These are phyloP conservation scores for Euptelea pleiosperma DNA, from an alignment of 164 flowering plant genomes.

Conservation along the genomic window DNA sequence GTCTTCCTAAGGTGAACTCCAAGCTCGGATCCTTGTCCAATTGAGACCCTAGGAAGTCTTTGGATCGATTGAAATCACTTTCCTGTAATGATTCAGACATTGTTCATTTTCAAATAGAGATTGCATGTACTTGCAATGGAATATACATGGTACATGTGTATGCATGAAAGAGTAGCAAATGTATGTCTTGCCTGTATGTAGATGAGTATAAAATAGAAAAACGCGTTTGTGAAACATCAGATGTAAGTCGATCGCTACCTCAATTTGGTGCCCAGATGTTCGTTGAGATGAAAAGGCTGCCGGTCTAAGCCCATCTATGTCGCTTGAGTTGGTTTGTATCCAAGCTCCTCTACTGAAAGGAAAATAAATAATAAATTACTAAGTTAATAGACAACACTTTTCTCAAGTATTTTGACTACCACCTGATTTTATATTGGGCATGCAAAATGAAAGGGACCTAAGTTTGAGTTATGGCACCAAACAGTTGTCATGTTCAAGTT, in stretches of 20 bases:
- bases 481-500: no score
- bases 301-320: conserved; percentile 32
- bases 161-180: no score
- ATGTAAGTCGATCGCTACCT: conserved; percentile 32
- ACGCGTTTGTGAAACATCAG: background rate
- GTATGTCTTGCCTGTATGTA: no score
- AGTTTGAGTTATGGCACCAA: no score
- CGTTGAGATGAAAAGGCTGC: conserved; percentile 31
- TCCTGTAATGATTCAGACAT: conserved; percentile 29
- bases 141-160: no score
- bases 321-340: conserved; percentile 38
- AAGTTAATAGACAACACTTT: background rate
- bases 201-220: no score
- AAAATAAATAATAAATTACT: no score
- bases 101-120: no score
- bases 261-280: conserved; percentile 31
- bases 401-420: background rate
- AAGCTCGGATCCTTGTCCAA: conserved; percentile 51
- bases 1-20: conserved; percentile 81
- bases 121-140: no score
- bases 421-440: background rate
- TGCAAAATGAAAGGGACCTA: background rate
- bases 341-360: conserved; percentile 47
- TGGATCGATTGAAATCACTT: conserved; percentile 20
- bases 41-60: conserved; percentile 24